Base-by-base conservation (phyloP, 768 basidiomycete genomes). In the Pisolithus sp. region DNA sequence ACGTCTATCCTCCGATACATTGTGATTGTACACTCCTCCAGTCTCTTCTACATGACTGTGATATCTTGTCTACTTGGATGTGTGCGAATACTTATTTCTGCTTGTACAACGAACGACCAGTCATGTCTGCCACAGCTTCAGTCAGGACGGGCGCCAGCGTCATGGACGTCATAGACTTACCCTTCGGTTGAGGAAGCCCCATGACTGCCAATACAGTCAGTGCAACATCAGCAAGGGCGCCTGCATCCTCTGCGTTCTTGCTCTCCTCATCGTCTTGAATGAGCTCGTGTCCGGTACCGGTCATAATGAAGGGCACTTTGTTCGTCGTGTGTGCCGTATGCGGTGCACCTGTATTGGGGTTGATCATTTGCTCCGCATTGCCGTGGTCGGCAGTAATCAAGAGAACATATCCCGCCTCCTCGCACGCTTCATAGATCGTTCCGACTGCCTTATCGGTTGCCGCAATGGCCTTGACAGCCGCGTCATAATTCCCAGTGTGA, bases 251-350 rank as follows among this genome's bases (percentile, higher is more conserved):
- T 15, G 73, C 73, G 1, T 57, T 48, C 31, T 71, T 75, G 31
- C 70, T 75, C 10, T 71, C 76, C 64, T 77, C 68, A 57, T 68
- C 69, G 49, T 84, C 82, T 53, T 71, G 66, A 36, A 65, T 56
- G 55, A 89, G 85, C 55, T 69, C 70, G 48, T 83, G 74, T 47
- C 71, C 76, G 58, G 81, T 73, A 6, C 83, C 88, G 7, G 85
- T 83, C 72, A 92, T 82, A 60, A 95, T 92, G 74, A 95, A 91
- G 13, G 93, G 93, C 8, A 95, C 93, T 44, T 70, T 60, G 70
- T 92, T 94, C 52, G 86, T 90, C 37, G 88, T 90, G 63, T 92
- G 89, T n/a, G 89, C 88, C 9, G 93, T 96, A 68, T 93, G 90
- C 15, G 93, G 92, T 40, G 80, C 84, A 36, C 88, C 89, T 0